Percentiles rank a stretch among this genome's conserved stretches.
Conservation (phyloP, 192 early-diverging fungal species). For the Funneliformis geosporum region DNA sequence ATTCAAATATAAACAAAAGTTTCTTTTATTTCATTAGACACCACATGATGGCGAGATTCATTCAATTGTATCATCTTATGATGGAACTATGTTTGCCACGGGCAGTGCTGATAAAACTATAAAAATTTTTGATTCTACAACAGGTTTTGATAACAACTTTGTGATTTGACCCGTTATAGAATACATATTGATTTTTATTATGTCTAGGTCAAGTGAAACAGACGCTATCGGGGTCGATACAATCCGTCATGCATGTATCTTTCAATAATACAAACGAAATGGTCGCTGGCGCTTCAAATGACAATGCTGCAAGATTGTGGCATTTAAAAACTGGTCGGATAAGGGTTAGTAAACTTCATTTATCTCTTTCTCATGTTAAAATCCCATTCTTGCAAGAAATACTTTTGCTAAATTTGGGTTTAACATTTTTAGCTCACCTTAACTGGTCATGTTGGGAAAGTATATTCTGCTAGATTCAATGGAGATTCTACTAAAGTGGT, state of each 20-base stretch:
- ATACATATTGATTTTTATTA: background rate
- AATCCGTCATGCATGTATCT: slow-evolving; percentile 79
- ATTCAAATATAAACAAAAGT: background rate
- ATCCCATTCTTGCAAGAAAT: no score
- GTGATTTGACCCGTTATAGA: background rate
- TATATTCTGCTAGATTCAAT: slow-evolving; percentile 85
- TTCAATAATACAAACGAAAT: slow-evolving; percentile 72
- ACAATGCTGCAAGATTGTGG: slow-evolving; percentile 90
- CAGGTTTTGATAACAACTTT: slow-evolving; percentile 49
- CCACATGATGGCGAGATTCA: slow-evolving; percentile 81
- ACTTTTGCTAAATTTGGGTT: no score
- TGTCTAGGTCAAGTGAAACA: slow-evolving; percentile 12
- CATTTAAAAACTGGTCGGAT: slow-evolving; percentile 72
- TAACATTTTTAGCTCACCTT: slow-evolving; percentile 72
- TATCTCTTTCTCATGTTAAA: background rate
- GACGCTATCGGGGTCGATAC: slow-evolving; percentile 79
- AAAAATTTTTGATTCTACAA: slow-evolving; percentile 75
- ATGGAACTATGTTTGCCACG: slow-evolving; percentile 72
- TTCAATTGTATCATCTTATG: slow-evolving; percentile 69
- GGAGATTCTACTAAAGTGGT: slow-evolving; percentile 77
- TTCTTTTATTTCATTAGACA: slow-evolving; percentile 42
- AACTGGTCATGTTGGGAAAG: slow-evolving; percentile 93
- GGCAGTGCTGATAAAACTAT: slow-evolving; percentile 82
- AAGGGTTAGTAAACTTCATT: slow-evolving; percentile 47
- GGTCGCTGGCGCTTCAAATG: slow-evolving; percentile 83